Conservation (phyloP, 148 eudicot species). For the Spergularia marina region DNA sequence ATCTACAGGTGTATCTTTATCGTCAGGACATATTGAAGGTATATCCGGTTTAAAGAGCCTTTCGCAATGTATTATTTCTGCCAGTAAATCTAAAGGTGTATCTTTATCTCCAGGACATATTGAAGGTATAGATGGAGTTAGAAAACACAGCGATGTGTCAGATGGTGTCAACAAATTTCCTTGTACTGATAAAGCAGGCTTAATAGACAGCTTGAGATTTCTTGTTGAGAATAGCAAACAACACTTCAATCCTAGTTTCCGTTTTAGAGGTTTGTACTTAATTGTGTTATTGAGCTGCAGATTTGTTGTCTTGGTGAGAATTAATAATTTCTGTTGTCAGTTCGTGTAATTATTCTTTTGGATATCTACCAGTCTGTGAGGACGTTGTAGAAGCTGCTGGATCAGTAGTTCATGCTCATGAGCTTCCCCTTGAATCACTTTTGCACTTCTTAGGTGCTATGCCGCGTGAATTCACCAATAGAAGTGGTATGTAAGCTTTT, state of each 20-base stretch:
- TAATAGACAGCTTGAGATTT: constrained; percentile 67
- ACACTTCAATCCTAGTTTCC: constrained; percentile 86
- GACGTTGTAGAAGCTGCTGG: constrained; percentile 65
- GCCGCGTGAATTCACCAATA: constrained; percentile 79
- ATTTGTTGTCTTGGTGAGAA: neutral
- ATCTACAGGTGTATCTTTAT: constrained; percentile 40
- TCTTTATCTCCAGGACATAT: constrained; percentile 30
- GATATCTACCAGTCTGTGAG: constrained; percentile 61
- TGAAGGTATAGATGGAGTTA: constrained; percentile 20
- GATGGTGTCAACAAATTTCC: constrained; percentile 25
- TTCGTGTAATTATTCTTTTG: constrained; percentile 19
- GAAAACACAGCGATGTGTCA: constrained; percentile 22
- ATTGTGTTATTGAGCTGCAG: constrained; percentile 1
- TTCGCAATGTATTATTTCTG: constrained; percentile 63
- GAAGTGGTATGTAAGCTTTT: constrained; percentile 53
- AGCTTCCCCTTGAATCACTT: constrained; percentile 68
- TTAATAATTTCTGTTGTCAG: neutral
- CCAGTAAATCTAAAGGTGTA: constrained; percentile 54
- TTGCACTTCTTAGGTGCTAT: constrained; percentile 73
- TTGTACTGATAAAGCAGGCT: constrained; percentile 39
- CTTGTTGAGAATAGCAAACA: constrained; percentile 85
- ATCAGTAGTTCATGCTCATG: constrained; percentile 46
- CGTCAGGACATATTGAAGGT: constrained; percentile 25
- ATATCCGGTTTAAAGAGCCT: constrained; percentile 52
- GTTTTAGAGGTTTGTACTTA: constrained; percentile 57